These are phyloP conservation scores for Singerocomus rubriflavus DNA, from an alignment of 1,284 basidiomycete species.

Conservation along the genomic window DNA sequence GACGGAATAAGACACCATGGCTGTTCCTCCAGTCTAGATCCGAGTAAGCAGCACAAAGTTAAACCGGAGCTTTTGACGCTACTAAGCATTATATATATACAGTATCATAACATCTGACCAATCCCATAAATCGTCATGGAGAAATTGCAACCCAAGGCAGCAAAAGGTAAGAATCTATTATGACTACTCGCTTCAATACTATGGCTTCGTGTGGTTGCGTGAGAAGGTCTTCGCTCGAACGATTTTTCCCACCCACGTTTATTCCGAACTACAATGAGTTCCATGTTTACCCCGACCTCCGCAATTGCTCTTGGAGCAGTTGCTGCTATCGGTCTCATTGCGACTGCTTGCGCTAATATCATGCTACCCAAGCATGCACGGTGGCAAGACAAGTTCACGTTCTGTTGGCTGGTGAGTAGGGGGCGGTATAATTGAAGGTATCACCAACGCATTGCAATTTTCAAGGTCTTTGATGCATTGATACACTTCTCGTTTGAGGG, in stretches of 20 bases:
- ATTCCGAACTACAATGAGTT: constrained; percentile 9
- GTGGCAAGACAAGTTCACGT: constrained; percentile 62
- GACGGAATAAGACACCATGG: constrained; percentile 47
- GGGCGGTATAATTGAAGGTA: not conserved
- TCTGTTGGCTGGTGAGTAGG: constrained; percentile 65
- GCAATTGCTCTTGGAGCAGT: constrained; percentile 63
- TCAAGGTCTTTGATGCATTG: constrained; percentile 70
- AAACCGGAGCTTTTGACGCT: no score
- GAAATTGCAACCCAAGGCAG: no score
- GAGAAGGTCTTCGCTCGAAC: not conserved
- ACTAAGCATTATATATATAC: no score
- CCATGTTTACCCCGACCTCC: constrained; percentile 61
- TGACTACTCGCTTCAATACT: no score
- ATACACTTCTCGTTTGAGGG: constrained; percentile 80
- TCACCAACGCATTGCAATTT: not conserved
- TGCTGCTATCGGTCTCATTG: constrained; percentile 44
- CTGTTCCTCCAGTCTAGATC: not conserved
- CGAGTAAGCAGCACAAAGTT: no score
- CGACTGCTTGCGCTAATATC: constrained; percentile 47
- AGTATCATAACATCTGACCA: no score
- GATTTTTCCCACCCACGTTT: not conserved
- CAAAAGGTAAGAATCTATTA: no score
- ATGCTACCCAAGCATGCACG: constrained; percentile 60
- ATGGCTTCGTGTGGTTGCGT: not conserved
- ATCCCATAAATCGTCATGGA: no score